A percentile compares a stretch with the other conserved stretches of the same genome.
These are phyloP conservation scores for Cyclotella kingstonii DNA, from an alignment of 108 stramenopile species.

Conservation along the genomic window DNA sequence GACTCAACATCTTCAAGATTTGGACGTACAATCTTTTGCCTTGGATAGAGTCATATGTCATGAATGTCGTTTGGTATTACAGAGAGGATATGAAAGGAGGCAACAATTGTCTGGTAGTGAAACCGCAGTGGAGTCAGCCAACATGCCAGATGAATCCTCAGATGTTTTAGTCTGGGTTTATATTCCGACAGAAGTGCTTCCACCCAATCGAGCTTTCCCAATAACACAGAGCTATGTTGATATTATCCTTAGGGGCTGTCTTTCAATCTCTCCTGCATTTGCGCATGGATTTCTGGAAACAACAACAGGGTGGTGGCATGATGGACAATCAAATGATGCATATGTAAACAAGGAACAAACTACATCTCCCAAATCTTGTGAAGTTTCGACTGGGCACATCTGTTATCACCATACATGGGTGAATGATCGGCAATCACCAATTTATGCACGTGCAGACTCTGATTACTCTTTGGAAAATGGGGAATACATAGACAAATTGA, in stretches of 20 bases:
- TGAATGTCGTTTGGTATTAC: slow-evolving; percentile 25
- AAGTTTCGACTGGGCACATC: not conserved
- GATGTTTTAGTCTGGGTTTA: slow-evolving; percentile 63
- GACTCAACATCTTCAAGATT: slow-evolving; percentile 6
- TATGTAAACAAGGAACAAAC: slow-evolving; percentile 1
- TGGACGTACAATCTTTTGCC: not conserved
- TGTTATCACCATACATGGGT: slow-evolving; percentile 47
- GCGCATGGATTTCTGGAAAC: slow-evolving; percentile 47
- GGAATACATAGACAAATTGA: slow-evolving; percentile 21
- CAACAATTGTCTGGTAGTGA: not conserved
- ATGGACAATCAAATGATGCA: slow-evolving; percentile 6
- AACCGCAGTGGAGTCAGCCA: too few species aligned
- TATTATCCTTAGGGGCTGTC: slow-evolving; percentile 65
- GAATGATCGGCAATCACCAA: slow-evolving; percentile 58
- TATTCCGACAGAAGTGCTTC: slow-evolving; percentile 33
- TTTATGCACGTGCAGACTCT: slow-evolving; percentile 58
- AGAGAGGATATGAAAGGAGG: slow-evolving; percentile 21
- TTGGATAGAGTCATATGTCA: slow-evolving; percentile 14
- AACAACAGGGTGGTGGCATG: slow-evolving; percentile 68
- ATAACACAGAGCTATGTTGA: slow-evolving; percentile 74
- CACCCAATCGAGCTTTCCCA: slow-evolving; percentile 45
- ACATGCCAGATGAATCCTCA: slow-evolving; percentile 1
- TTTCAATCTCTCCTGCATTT: slow-evolving; percentile 55
- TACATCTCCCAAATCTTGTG: not conserved
- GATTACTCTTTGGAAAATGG: slow-evolving; percentile 42